Percentiles rank a stretch among this genome's conserved stretches.
These are phyloP conservation scores for Lasiodiplodia citricola DNA, from an alignment of 2,329 filamentous ascomycete genomes.

Conservation along the genomic window DNA sequence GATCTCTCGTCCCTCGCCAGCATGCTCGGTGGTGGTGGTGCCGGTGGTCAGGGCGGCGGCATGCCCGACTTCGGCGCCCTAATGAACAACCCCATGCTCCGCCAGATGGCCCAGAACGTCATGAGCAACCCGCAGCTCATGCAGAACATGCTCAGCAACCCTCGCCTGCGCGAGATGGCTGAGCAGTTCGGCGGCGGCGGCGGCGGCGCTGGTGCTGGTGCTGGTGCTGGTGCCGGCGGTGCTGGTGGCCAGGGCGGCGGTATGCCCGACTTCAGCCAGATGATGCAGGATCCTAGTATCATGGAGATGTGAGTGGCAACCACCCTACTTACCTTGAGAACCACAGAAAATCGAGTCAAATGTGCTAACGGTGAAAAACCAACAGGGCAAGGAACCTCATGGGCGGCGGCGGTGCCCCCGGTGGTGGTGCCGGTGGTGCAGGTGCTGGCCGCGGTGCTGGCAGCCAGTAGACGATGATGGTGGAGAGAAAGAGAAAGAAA, in stretches of 20 bases:
- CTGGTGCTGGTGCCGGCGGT: conserved; percentile 38
- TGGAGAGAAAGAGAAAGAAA: neutral
- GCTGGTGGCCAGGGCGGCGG: conserved; percentile 61
- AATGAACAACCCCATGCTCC: conserved; percentile 99
- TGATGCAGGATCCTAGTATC: conserved; percentile 93
- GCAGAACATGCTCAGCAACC: conserved; percentile 93
- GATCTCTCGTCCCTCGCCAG: conserved; percentile 48
- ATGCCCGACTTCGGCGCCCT: conserved; percentile 88
- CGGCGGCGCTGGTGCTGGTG: conserved; percentile 42
- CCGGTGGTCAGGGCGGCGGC: conserved; percentile 66
- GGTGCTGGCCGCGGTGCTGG: conserved; percentile 18
- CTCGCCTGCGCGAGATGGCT: conserved; percentile 84
- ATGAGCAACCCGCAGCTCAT: conserved; percentile 97
- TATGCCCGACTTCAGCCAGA: conserved; percentile 81
- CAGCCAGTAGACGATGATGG: conserved; percentile 2
- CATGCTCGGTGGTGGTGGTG: conserved; percentile 63
- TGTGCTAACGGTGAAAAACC: neutral
- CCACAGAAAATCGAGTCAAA: conserved; percentile 3
- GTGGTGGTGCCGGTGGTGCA: neutral
- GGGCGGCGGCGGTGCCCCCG: conserved; percentile 49
- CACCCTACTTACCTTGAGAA: neutral
- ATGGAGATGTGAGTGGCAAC: conserved; percentile 80
- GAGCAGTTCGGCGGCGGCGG: conserved; percentile 69
- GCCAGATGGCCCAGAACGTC: conserved; percentile 93
- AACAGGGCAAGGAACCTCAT: conserved; percentile 70